phyloP scores from a whole-genome alignment of 2,329 filamentous ascomycete species.

The Calonectria naviculata region DNA sequence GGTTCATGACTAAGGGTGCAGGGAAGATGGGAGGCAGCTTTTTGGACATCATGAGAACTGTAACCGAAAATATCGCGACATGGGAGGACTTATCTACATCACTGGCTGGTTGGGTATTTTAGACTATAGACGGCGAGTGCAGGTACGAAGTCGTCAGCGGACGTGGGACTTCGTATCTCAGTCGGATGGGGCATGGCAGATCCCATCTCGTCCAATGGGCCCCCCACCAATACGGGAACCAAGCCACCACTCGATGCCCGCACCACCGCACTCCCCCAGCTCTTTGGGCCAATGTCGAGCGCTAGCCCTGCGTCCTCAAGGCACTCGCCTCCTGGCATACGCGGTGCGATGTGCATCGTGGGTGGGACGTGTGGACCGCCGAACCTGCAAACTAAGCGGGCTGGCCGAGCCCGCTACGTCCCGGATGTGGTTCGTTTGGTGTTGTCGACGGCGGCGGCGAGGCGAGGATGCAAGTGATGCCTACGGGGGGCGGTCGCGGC shows the following conservation, averaged over 20 bases:
- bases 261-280: not conserved
- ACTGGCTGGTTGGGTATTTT: not conserved
- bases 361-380: constrained; percentile 13
- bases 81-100: not conserved
- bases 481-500: constrained; percentile 11
- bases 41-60: not conserved
- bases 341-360: constrained; percentile 2
- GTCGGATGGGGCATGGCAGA: constrained; percentile 7
- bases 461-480: not conserved
- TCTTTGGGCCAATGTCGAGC: not conserved
- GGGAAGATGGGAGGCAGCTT: not conserved
- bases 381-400: constrained; percentile 16
- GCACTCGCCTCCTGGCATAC: not conserved
- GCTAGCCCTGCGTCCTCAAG: not conserved
- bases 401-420: not conserved
- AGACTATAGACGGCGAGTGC: not conserved
- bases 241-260: constrained; percentile 8
- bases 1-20: not conserved
- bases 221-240: constrained; percentile 9
- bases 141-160: constrained; percentile 6
- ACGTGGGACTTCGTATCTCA: constrained; percentile 11
- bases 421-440: constrained; percentile 6
- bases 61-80: constrained; percentile 2
- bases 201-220: constrained; percentile 3
- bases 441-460: not conserved